These are phyloP conservation scores for Cryptosporidium bovis DNA, from an alignment of 169 alveolate genomes.

Conservation along the genomic window DNA sequence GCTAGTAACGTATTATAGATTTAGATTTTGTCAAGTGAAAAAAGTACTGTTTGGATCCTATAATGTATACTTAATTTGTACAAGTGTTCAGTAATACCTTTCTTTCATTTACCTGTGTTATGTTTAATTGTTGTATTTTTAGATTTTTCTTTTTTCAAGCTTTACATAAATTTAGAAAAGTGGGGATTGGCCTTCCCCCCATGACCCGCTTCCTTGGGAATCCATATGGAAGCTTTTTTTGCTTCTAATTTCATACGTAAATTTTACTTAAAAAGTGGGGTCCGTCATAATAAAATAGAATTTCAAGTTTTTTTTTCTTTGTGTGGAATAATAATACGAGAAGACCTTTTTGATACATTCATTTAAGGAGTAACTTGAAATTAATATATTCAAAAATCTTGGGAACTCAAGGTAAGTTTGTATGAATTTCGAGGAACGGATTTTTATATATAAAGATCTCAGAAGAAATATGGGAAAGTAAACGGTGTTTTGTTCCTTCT, in stretches of 20 bases:
- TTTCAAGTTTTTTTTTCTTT: slow-evolving; percentile 66
- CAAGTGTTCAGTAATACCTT: too few relatives aligned
- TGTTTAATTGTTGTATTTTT: too few relatives aligned
- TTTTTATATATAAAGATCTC: background rate
- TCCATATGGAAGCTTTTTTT: slow-evolving; percentile 73
- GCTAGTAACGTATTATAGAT: too few relatives aligned
- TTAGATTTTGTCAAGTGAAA: too few relatives aligned
- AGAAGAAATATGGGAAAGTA: background rate
- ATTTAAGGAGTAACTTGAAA: slow-evolving; percentile 45
- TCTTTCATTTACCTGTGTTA: too few relatives aligned
- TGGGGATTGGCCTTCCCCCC: slow-evolving; percentile 42
- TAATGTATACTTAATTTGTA: too few relatives aligned
- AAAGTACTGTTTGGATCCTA: too few relatives aligned
- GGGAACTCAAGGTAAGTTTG: slow-evolving; percentile 32
- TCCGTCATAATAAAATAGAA: slow-evolving; percentile 57
- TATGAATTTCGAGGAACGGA: background rate
- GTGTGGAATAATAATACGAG: slow-evolving; percentile 64
- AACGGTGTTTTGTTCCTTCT: too few relatives aligned
- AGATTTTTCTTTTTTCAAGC: too few relatives aligned
- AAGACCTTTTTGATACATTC: slow-evolving; percentile 12
- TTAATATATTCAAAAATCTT: slow-evolving; percentile 4
- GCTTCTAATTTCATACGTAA: slow-evolving; percentile 75
- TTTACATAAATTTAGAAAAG: too few relatives aligned
- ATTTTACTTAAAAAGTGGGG: slow-evolving; percentile 75
- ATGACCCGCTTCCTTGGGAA: slow-evolving; percentile 61